Evolutionary conservation across 1,139 yeast species (phyloP), one percentile per base, ranked within the genome.

Genomic region (Geotrichum europaeum): DNA sequence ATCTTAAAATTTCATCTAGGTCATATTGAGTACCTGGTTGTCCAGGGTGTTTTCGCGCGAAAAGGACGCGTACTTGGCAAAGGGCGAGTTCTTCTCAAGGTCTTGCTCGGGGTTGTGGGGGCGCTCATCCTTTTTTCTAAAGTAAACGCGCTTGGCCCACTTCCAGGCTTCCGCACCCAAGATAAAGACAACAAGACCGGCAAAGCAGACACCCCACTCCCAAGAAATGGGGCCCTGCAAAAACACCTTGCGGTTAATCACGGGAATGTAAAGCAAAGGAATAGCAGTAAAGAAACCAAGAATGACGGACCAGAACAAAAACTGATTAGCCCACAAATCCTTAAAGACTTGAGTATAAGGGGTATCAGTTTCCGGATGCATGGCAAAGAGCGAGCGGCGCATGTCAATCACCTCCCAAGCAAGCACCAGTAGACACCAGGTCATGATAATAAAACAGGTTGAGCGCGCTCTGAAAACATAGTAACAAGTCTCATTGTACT

Each of bases 321-420:
- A 84, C 73, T 86, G 84, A 75, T 90, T 90, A 12, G 75, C 74
- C 91, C 92, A 89, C 56, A 89, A 75, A 71, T 87, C 94, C 63
- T 73, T 77, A 67, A 78, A 75, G 60, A 84, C 81, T 70, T 82
- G 85, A 66, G 83, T 84, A 77, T 82, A 82, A 22, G 86, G 82
- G 45, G 80, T 78, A 58, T 81, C 84, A 5, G 86, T 76, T 53
- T 84, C 89, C 51, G 88, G 89, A 65, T 86, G 81, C 91, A 88
- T 86, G 59, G 79, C 76, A 74, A 90, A 89, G 65, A 90, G 78
- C 0, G 96, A 89, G 66, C 86, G 79, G 63, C 85, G 78, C 73
- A 87, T 79, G 71, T 89, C 95, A 62, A 89, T 81, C 69, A 92
- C 91, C 75, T 90, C 96, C 96, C 96, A 90, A 1, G 96, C 96